These are phyloP conservation scores for Acanthamoeba comandoni DNA, from an alignment of 208 protist species.

Conservation along the genomic window DNA sequence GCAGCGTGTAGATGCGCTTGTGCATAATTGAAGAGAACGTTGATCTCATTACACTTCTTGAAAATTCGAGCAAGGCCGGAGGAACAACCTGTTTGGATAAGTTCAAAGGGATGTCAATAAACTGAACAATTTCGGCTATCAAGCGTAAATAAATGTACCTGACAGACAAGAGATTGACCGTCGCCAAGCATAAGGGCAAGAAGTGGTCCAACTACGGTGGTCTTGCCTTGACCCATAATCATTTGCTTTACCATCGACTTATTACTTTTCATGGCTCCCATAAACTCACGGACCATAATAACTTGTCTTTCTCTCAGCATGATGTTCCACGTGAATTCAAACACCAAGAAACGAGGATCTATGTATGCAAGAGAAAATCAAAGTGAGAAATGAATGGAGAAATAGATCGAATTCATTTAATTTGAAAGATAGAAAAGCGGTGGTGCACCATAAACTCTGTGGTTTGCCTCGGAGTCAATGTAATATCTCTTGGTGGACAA, in stretches of 20 bases:
- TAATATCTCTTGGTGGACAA: constrained; percentile 62
- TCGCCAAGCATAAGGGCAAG: constrained; percentile 94
- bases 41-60: constrained; percentile 90
- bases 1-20: constrained; percentile 90
- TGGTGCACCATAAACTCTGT: constrained; percentile 16
- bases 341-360: constrained; percentile 91
- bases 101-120: neutral
- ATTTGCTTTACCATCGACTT: constrained; percentile 93
- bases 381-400: too few species aligned
- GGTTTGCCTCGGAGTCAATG: constrained; percentile 50
- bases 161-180: constrained; percentile 92
- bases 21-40: constrained; percentile 93
- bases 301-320: constrained; percentile 93
- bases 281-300: constrained; percentile 93
- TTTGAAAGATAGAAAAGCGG: neutral
- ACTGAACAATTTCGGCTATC: too few species aligned
- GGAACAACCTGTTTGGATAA: constrained; percentile 89
- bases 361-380: too few species aligned
- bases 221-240: constrained; percentile 97
- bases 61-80: constrained; percentile 93
- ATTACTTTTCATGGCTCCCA: constrained; percentile 87
- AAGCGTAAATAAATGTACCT: constrained; percentile 74
- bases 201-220: constrained; percentile 93
- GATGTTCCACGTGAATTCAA: constrained; percentile 94
- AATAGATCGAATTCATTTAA: neutral